A percentile compares a stretch with the other conserved stretches of the same genome.
Conservation (phyloP, 345 rosid species). For the Kandelia obovata region DNA sequence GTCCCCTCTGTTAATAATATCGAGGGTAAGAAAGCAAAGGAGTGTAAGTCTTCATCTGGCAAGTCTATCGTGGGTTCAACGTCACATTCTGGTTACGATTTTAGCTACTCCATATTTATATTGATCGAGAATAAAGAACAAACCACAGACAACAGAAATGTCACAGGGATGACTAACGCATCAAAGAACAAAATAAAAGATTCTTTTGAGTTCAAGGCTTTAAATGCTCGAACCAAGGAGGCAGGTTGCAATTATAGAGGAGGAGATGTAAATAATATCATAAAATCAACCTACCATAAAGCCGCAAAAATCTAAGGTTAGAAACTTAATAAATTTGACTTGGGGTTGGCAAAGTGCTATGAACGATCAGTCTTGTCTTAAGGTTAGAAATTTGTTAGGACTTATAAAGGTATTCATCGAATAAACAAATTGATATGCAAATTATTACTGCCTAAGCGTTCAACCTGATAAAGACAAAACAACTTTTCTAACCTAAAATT, state of each 20-base stretch:
- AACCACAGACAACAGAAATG: constrained; percentile 43
- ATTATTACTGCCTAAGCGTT: too few species aligned
- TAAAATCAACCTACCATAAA: constrained; percentile 17
- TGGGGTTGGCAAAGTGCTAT: too few species aligned
- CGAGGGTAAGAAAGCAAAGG: constrained; percentile 21
- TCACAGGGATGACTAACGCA: constrained; percentile 22
- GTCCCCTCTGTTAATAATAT: background rate
- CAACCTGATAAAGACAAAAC: too few species aligned
- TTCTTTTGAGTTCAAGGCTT: constrained; percentile 18
- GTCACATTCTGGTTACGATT: constrained; percentile 22
- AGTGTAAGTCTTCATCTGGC: constrained; percentile 36
- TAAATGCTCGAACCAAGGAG: constrained; percentile 14
- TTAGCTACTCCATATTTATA: constrained; percentile 10
- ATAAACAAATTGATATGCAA: too few species aligned
- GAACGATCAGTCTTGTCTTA: too few species aligned
- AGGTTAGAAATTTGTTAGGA: too few species aligned
- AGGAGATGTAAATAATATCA: constrained; percentile 9
- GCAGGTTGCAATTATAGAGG: constrained; percentile 11
- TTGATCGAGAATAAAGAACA: constrained; percentile 28
- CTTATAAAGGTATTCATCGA: too few species aligned
- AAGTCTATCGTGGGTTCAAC: constrained; percentile 55
- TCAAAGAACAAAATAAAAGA: constrained; percentile 21
- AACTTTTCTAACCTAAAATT: too few species aligned
- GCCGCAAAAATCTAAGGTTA: constrained; percentile 33
- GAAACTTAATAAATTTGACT: constrained; percentile 1